phyloP scores from a whole-genome alignment of 1,284 basidiomycete genomes.

The Cystobasidium sp. region DNA sequence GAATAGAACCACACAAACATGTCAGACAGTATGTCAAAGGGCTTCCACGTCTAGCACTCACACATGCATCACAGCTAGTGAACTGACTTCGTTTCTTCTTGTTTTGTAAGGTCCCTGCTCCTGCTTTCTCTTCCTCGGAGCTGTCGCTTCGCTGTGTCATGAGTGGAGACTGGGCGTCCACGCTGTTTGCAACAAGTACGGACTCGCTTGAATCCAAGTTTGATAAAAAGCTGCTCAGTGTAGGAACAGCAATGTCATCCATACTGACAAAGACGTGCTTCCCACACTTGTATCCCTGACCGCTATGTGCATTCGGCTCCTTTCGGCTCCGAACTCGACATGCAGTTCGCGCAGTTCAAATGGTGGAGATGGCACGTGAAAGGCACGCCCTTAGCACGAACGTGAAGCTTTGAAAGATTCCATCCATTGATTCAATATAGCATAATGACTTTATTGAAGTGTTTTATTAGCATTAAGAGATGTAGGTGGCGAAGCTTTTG shows the following conservation, averaged over 20 bases:
- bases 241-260: constrained; percentile 3
- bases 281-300: background rate
- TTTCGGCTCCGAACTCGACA: background rate
- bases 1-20: too few species aligned
- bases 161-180: too few species aligned
- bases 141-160: too few species aligned
- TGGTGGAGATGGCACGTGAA: background rate
- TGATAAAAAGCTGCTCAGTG: background rate
- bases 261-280: background rate
- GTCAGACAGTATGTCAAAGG: background rate
- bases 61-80: constrained; percentile 36
- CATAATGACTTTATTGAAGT: too few species aligned
- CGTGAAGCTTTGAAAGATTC: too few species aligned
- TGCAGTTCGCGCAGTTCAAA: background rate
- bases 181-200: too few species aligned
- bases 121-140: too few species aligned
- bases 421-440: too few species aligned
- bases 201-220: too few species aligned
- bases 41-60: background rate
- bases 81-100: constrained; percentile 26
- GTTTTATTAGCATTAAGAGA: too few species aligned
- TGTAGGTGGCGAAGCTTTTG: too few species aligned
- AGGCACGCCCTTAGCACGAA: too few species aligned
- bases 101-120: background rate
- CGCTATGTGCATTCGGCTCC: background rate